These are phyloP conservation scores for Boehmeria nivea DNA, from an alignment of 306 rosid genomes.

Conservation along the genomic window DNA sequence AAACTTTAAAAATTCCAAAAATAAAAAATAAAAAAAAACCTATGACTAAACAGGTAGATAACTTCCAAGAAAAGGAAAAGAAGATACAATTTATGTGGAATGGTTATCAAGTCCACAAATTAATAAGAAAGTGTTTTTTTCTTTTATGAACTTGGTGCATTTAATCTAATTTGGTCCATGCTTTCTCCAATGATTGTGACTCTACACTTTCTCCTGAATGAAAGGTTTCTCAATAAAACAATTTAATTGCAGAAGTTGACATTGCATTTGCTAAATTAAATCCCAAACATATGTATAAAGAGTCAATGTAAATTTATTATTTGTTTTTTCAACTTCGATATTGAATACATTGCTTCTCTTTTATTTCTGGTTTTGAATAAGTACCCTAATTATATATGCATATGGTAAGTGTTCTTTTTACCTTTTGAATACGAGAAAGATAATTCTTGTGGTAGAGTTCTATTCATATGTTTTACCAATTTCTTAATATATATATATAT, in stretches of 20 bases:
- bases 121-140: neutral
- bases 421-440: too few relatives aligned
- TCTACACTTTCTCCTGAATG: constrained; percentile 2
- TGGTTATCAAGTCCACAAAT: neutral
- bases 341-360: neutral
- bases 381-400: too few relatives aligned
- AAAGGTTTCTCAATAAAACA: neutral
- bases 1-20: neutral
- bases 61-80: neutral
- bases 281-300: neutral
- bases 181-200: constrained; percentile 12
- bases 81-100: neutral
- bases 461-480: too few relatives aligned
- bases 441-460: too few relatives aligned
- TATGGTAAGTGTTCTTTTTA: too few relatives aligned
- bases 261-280: constrained; percentile 6
- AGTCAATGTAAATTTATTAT: neutral
- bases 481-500: too few relatives aligned
- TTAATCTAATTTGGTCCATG: constrained; percentile 5
- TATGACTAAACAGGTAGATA: neutral
- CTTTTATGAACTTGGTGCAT: neutral
- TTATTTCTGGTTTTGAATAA: neutral
- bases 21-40: neutral
- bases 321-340: neutral
- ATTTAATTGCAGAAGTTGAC: constrained; percentile 3